Conservation (phyloP, 768 basidiomycete species). For the Trametes elegans region DNA sequence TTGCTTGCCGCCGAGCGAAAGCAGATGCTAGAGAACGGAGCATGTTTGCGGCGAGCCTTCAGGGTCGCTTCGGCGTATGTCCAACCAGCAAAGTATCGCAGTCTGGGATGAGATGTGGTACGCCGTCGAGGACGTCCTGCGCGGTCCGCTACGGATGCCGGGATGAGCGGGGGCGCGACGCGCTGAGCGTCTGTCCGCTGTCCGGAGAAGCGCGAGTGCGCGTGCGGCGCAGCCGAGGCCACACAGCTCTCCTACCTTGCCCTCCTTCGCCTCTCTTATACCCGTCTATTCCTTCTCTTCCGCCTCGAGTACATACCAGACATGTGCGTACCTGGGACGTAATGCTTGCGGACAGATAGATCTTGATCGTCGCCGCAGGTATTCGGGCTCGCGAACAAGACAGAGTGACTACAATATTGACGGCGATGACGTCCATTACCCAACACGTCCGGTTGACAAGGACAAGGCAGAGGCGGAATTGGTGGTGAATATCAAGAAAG, state of each 20-base stretch:
- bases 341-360: neutral
- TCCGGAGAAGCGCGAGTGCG: neutral
- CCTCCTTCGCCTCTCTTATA: neutral
- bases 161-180: neutral
- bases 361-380: slow-evolving; percentile 13
- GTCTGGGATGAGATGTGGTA: too few relatives aligned
- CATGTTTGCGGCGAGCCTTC: too few relatives aligned
- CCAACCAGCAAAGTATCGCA: neutral
- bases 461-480: slow-evolving; percentile 97
- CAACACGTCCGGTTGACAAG: slow-evolving; percentile 96
- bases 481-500: slow-evolving; percentile 96
- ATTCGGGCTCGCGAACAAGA: slow-evolving; percentile 23
- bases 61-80: too few relatives aligned
- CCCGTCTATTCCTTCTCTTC: neutral
- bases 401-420: slow-evolving; percentile 59
- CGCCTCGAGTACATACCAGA: neutral
- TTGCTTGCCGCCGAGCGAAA: neutral
- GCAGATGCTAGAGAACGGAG: neutral
- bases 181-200: slow-evolving; percentile 6
- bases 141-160: too few relatives aligned
- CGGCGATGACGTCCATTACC: slow-evolving; percentile 84
- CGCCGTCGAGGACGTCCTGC: too few relatives aligned
- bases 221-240: slow-evolving; percentile 1
- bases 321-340: neutral
- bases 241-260: neutral